phyloP scores from a whole-genome alignment of 495 filamentous ascomycete genomes.

The Penicillium turbatum region DNA sequence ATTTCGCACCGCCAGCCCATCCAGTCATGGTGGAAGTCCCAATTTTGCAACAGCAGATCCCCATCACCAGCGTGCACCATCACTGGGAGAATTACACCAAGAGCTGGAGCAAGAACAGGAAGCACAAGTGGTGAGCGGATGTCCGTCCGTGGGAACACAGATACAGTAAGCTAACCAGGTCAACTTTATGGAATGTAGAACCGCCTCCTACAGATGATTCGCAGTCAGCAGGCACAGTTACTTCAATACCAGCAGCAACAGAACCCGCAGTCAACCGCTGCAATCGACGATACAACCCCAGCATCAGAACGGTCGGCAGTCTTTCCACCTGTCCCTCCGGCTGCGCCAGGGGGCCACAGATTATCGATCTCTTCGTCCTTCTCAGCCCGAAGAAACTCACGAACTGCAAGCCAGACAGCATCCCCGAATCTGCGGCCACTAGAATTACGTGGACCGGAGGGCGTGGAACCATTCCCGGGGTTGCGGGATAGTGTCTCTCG shows the following conservation, averaged over 20 bases:
- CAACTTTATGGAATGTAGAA: slow-evolving; percentile 51
- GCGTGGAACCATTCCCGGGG: slow-evolving; percentile 28
- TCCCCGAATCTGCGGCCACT: slow-evolving; percentile 38
- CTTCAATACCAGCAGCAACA: slow-evolving; percentile 54
- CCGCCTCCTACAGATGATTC: slow-evolving; percentile 83
- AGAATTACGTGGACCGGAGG: slow-evolving; percentile 27
- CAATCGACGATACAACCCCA: slow-evolving; percentile 65
- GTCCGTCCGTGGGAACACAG: not conserved
- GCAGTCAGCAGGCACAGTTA: slow-evolving; percentile 79
- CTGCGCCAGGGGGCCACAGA: slow-evolving; percentile 29
- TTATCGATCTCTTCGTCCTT: slow-evolving; percentile 41
- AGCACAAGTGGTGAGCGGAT: slow-evolving; percentile 70
- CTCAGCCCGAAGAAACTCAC: slow-evolving; percentile 48
- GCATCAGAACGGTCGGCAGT: slow-evolving; percentile 58
- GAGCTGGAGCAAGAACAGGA: slow-evolving; percentile 95
- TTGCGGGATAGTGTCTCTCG: slow-evolving; percentile 29
- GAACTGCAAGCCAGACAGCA: slow-evolving; percentile 32
- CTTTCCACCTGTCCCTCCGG: slow-evolving; percentile 38
- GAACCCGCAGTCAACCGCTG: slow-evolving; percentile 40
- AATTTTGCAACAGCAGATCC: slow-evolving; percentile 54
- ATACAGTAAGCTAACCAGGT: slow-evolving; percentile 6
- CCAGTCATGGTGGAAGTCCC: slow-evolving; percentile 54
- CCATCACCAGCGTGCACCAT: slow-evolving; percentile 68
- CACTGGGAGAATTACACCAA: slow-evolving; percentile 91
- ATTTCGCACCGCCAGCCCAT: slow-evolving; percentile 55